phyloP scores from a whole-genome alignment of 768 basidiomycete genomes.

The Lentinus tigrinus region DNA sequence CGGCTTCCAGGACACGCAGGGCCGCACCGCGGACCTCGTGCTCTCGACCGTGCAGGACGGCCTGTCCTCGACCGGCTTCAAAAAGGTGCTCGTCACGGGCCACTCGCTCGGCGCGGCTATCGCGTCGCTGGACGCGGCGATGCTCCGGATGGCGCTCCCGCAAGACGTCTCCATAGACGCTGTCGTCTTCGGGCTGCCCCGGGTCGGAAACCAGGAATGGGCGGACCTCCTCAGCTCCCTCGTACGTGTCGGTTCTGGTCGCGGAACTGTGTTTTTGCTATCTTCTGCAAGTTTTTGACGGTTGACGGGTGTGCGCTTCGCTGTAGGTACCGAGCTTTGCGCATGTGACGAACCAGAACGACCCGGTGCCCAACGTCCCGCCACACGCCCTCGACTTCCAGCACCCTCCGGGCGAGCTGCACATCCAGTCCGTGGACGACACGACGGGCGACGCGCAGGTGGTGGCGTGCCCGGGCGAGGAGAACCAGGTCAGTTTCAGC shows the following conservation, averaged over 20 bases:
- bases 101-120: constrained; percentile 34
- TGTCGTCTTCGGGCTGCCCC: constrained; percentile 31
- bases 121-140: constrained; percentile 31
- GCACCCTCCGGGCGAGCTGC: constrained; percentile 41
- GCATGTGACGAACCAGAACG: constrained; percentile 53
- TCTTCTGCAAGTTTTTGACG: no score
- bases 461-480: constrained; percentile 28
- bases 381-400: constrained; percentile 42
- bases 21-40: constrained; percentile 26
- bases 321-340: constrained; percentile 33
- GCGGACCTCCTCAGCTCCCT: constrained; percentile 28
- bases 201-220: constrained; percentile 32
- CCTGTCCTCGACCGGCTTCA: constrained; percentile 25
- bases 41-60: constrained; percentile 27
- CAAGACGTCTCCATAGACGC: constrained; percentile 22
- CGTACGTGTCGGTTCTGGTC: constrained; percentile 14
- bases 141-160: constrained; percentile 29
- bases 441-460: constrained; percentile 18
- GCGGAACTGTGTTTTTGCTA: no score
- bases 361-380: constrained; percentile 36
- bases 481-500: constrained; percentile 24
- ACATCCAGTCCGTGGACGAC: constrained; percentile 28
- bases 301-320: not conserved
- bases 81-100: constrained; percentile 26
- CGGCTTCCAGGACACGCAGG: constrained; percentile 30